These are phyloP conservation scores for Dactylellina parvicollis DNA, from an alignment of 2,329 filamentous ascomycete genomes.

Conservation along the genomic window DNA sequence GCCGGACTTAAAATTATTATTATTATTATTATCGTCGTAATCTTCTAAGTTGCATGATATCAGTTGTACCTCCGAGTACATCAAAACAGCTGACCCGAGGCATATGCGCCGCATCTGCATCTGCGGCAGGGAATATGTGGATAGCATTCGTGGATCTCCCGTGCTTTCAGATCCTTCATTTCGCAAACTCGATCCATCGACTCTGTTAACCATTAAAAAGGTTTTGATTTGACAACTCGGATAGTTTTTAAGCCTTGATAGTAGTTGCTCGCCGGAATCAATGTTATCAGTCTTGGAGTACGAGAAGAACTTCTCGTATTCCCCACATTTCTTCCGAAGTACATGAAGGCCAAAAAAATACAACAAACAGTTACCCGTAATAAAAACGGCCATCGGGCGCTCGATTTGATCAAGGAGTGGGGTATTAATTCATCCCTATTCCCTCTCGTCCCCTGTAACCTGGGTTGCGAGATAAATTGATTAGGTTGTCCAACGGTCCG, in stretches of 20 bases:
- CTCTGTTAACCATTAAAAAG: not conserved
- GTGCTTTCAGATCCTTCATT: not conserved
- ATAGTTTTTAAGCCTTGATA: not conserved
- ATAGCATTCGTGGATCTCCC: conserved; percentile 27
- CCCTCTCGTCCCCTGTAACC: conserved; percentile 27
- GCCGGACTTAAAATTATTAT: conserved; percentile 14
- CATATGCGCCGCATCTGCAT: conserved; percentile 1
- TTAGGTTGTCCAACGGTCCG: conserved; percentile 45
- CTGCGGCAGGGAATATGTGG: conserved; percentile 15
- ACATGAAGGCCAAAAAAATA: not conserved
- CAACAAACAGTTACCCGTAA: not conserved
- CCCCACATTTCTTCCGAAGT: conserved; percentile 18
- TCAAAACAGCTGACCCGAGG: conserved; percentile 17
- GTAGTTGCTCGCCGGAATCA: no score
- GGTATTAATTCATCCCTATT: conserved; percentile 12
- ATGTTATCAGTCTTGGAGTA: no score
- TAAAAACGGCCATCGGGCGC: not conserved
- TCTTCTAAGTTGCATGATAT: not conserved
- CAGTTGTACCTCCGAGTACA: not conserved
- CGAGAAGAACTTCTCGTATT: conserved; percentile 15
- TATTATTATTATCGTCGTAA: conserved; percentile 4
- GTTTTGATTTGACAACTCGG: not conserved
- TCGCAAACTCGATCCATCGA: not conserved
- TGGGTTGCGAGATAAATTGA: conserved; percentile 47
- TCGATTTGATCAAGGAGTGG: conserved; percentile 8